Evolutionary conservation across 2,329 filamentous ascomycete genomes (phyloP), one percentile per base, ranked within the genome.

Genomic region (Aspergillus brunneoviolaceus): DNA sequence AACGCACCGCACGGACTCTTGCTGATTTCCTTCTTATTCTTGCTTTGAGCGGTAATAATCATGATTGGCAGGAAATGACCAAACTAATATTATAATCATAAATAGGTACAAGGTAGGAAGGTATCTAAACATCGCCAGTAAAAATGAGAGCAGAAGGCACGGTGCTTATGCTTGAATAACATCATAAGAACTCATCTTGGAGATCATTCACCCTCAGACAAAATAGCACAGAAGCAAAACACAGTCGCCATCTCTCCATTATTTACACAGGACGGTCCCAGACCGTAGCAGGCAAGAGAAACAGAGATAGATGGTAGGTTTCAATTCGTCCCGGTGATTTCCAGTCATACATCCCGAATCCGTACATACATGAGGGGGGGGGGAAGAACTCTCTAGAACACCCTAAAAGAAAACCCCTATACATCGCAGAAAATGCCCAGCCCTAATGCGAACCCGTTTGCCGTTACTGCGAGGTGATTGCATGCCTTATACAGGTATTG

Each of bases 271-370:
- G 16, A 16, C 39, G 39, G 39, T n/a, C 16, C 39, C 39, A 19
- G 39, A 45, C 39, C 39, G 16, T 16, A 45, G 14, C 14, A 19
- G 16, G 39, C 16, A 45, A 9, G 39, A 45, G n/a, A 45, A 45
- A 45, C 39, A 45, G 39, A 9, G 9, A 19, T 45, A 45, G 39
- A 19, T 45, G 39, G 16, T 16, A 45, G 39, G n/a, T 45, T 49
- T 57, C 23, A 53, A 53, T 60, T 62, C 57, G 49, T 62, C 53
- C 59, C 48, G 59, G 55, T 55, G 29, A 54, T 59, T 63, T 58
- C 59, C 64, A 55, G 59, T 61, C 59, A 62, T 69, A 67, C 65
- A 67, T 63, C 59, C 61, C 58, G 63, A 55, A 49, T 50, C 62
- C 65, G 61, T 64, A 66, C 60, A 66, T 64, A 68, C 63, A 68